These are phyloP conservation scores for Fusarium napiforme DNA, from an alignment of 2,329 filamentous ascomycete species.

Conservation along the genomic window DNA sequence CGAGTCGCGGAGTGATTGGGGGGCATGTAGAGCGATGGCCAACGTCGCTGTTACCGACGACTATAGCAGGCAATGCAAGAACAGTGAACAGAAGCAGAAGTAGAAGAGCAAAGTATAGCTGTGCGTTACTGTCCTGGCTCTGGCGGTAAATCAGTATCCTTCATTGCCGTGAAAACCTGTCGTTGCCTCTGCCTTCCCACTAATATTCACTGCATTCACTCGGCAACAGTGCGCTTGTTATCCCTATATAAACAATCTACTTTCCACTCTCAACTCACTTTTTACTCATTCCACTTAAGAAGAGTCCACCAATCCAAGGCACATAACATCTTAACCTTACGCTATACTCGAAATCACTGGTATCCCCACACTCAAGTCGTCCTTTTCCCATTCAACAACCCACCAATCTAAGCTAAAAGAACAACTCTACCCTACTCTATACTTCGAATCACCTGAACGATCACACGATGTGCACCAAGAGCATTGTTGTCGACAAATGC, in stretches of 20 bases:
- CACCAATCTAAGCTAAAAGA: rapidly evolving
- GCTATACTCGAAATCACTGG: no score
- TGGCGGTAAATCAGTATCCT: background rate
- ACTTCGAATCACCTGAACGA: rapidly evolving
- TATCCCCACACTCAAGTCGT: background rate
- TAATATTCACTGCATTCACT: no score
- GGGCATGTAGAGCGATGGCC: no score
- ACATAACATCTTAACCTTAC: background rate
- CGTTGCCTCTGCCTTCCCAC: background rate
- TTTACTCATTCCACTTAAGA: rapidly evolving
- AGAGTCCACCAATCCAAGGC: no score
- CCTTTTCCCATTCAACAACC: background rate
- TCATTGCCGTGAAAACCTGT: background rate
- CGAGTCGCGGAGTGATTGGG: no score
- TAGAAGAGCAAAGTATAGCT: background rate
- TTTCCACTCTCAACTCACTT: rapidly evolving
- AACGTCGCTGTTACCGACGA: background rate
- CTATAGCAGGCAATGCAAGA: no score
- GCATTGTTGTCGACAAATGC: background rate
- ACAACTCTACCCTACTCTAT: background rate
- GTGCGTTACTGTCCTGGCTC: background rate
- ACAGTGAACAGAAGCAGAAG: background rate
- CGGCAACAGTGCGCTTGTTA: no score
- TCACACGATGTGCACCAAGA: background rate
- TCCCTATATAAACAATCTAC: rapidly evolving